Evolutionary conservation across 345 rosid species (phyloP).

Genomic region (Cardiospermum halicacabum): DNA sequence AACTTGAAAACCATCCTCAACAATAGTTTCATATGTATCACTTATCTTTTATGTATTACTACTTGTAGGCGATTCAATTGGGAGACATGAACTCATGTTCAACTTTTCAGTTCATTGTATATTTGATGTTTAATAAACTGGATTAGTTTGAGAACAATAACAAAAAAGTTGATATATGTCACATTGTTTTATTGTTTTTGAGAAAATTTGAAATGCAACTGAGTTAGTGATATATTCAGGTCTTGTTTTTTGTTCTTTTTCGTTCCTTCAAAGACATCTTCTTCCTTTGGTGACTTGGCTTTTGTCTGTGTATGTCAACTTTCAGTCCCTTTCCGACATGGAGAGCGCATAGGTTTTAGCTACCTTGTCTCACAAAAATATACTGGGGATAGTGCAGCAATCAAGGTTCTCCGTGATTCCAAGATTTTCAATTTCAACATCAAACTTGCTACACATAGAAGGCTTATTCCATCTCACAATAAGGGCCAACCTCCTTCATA

Average conservation of each 20-base stretch:
- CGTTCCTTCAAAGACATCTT: constrained; percentile 5
- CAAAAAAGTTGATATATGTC: neutral
- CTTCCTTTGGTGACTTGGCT: neutral
- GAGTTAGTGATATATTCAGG: neutral
- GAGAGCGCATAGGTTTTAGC: constrained; percentile 73
- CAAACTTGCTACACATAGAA: constrained; percentile 51
- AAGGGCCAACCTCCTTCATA: constrained; percentile 60
- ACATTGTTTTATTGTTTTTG: neutral
- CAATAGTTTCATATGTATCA: too few relatives aligned
- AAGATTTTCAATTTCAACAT: constrained; percentile 48
- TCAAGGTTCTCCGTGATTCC: constrained; percentile 57
- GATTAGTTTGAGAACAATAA: neutral
- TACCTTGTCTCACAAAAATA: constrained; percentile 69
- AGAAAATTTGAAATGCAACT: neutral
- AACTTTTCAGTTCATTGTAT: neutral
- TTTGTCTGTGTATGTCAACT: constrained; percentile 6
- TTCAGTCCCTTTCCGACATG: constrained; percentile 74
- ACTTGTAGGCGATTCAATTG: neutral
- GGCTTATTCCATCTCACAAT: constrained; percentile 61
- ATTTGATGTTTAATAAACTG: neutral
- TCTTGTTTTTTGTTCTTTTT: constrained; percentile 1
- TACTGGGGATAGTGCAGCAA: constrained; percentile 48
- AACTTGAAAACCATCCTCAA: neutral
- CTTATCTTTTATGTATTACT: neutral
- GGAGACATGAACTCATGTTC: neutral